Evolutionary conservation across 192 early-diverging fungal species (phyloP).

Genomic region (Linnemannia zychae): DNA sequence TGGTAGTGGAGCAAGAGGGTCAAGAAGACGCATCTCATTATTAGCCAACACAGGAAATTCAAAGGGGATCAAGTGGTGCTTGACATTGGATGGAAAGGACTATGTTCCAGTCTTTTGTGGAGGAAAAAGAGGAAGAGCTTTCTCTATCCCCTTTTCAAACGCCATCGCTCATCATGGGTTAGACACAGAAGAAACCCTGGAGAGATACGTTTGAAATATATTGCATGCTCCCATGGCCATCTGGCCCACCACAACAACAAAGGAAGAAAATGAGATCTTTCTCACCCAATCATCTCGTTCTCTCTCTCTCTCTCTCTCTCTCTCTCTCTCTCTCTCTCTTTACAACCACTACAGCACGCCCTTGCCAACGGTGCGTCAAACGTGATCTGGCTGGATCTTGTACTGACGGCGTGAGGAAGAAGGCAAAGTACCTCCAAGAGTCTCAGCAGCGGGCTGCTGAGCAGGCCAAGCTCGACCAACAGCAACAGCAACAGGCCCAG

Average conservation of each 20-base stretch:
- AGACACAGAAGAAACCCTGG: background rate
- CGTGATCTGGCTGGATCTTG: slow-evolving; percentile 80
- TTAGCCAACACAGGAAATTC: background rate
- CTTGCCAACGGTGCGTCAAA: slow-evolving; percentile 91
- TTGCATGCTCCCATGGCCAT: slow-evolving; percentile 2
- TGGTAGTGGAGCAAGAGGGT: too few species aligned
- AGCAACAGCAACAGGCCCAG: slow-evolving; percentile 10
- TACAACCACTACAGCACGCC: slow-evolving; percentile 67
- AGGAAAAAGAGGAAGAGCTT: background rate
- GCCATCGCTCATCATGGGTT: background rate
- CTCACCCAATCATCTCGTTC: slow-evolving; percentile 4
- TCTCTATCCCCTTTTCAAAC: background rate
- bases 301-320: too few species aligned
- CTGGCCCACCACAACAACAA: background rate
- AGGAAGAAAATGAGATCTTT: background rate
- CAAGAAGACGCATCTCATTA: background rate
- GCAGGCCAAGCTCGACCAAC: slow-evolving; percentile 28
- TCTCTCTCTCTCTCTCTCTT: too few species aligned
- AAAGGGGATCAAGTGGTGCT: background rate
- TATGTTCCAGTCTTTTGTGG: background rate
- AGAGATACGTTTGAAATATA: background rate
- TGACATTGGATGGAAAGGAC: background rate
- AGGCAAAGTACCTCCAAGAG: slow-evolving; percentile 88
- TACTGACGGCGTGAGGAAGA: slow-evolving; percentile 89
- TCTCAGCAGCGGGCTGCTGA: slow-evolving; percentile 58